Evolutionary conservation across 2,329 filamentous ascomycete genomes (phyloP), one percentile per base, ranked within the genome.

Genomic region (Fusarium hainanense): DNA sequence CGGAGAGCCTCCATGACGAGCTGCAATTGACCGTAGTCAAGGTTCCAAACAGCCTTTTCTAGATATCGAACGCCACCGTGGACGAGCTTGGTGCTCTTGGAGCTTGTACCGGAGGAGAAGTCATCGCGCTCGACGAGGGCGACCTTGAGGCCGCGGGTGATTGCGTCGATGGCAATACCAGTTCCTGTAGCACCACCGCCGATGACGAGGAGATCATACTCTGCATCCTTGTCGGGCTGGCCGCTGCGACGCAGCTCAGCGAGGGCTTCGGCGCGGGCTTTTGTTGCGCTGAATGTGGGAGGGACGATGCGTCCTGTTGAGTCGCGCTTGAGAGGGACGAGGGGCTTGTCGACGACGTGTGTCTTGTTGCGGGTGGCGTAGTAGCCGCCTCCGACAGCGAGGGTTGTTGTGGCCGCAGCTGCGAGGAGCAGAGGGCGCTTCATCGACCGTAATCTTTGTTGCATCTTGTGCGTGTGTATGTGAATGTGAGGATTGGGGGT

Each of bases 1-100:
- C 92, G 90, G 54, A 96, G 86, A 40, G 92, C 92, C 81, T 95
- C 92, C 79, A 90, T 91, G 74, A 96, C 92, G 48, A 96, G 87
- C 77, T 90, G 84, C 77, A 93, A 92, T 86, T 96, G 92, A 72
- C 90, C 90, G 79, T 94, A 94, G 79, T 96, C 92, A 74, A 95
- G 83, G 78, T 94, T 92, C 90, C 90, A 93, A 51, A 96, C 89
- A 57, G 92, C 92, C 84, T 96, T 96, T 79, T 96, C 93, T 62
- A 96, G 84, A 78, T 95, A 96, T 71, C 92, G 88, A 63, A 96
- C 93, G 76, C 92, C 92, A 72, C 92, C 92, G 80, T 96, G 92
- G 20, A 96, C 93, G 55, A 96, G 85, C 81, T 96, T 96, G 50
- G 92, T 96, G 82, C 91, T 94, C 83, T 95, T 95, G 79, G 91